Evolutionary conservation across 768 basidiomycete species (phyloP).

Genomic region (Saitozyma sp.): DNA sequence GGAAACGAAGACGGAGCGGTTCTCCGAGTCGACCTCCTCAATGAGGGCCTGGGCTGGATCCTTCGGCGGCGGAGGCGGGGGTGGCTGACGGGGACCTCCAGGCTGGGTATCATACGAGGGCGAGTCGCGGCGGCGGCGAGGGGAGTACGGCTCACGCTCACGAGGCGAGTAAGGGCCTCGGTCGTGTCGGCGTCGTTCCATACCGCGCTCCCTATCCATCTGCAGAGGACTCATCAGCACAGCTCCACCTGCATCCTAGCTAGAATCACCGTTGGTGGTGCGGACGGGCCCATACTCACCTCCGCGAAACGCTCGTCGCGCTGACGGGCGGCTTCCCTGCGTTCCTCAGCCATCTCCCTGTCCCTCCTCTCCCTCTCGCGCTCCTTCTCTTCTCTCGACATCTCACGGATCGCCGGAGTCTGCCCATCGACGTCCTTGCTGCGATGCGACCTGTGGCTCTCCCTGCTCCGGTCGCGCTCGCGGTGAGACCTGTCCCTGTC

Average conservation of each 20-base stretch:
- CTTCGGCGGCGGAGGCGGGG: constrained; percentile 20
- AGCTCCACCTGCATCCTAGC: not conserved
- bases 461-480: constrained; percentile 33
- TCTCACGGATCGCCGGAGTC: constrained; percentile 22
- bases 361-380: constrained; percentile 41
- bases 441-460: constrained; percentile 27
- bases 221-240: constrained; percentile 2
- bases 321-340: constrained; percentile 28
- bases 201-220: constrained; percentile 33
- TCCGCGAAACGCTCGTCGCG: constrained; percentile 22
- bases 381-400: constrained; percentile 45
- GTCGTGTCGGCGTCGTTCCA: constrained; percentile 20
- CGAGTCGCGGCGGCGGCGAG: constrained; percentile 30
- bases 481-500: constrained; percentile 18
- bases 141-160: constrained; percentile 17
- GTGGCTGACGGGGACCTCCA: constrained; percentile 8
- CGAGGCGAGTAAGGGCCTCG: constrained; percentile 2
- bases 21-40: constrained; percentile 94
- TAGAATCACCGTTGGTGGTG: too few relatives aligned
- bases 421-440: constrained; percentile 11
- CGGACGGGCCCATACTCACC: constrained; percentile 1
- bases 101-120: constrained; percentile 23
- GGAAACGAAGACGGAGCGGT: constrained; percentile 96
- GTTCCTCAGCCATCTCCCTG: constrained; percentile 43
- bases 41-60: constrained; percentile 54